Percentiles rank a stretch among this genome's conserved stretches.
These are phyloP conservation scores for Cynanchum wilfordii DNA, from an alignment of 257 asterid species.

Conservation along the genomic window DNA sequence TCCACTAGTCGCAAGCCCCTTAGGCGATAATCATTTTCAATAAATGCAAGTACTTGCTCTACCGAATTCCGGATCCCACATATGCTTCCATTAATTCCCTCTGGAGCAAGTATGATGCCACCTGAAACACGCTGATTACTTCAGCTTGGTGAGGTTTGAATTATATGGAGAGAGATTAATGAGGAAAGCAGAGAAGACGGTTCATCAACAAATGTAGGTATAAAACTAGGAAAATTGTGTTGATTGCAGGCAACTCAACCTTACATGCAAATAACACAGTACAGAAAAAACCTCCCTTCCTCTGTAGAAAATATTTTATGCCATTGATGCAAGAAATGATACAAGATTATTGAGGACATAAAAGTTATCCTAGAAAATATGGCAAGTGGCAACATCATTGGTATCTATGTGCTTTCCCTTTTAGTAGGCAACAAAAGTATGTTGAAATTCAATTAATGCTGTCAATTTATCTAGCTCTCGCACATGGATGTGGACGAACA, in stretches of 20 bases:
- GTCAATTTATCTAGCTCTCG: background rate
- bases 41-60: constrained; percentile 64
- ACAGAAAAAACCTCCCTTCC: background rate
- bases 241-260: background rate
- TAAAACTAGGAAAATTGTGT: background rate
- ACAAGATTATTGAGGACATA: background rate
- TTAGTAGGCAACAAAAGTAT: background rate
- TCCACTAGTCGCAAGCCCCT: constrained; percentile 73
- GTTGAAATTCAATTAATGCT: background rate
- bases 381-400: background rate
- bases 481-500: background rate
- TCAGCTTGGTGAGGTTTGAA: constrained; percentile 65
- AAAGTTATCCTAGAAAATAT: background rate
- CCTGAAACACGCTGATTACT: constrained; percentile 91
- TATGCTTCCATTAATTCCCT: constrained; percentile 95
- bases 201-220: background rate
- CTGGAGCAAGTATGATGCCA: constrained; percentile 95
- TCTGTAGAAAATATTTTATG: background rate
- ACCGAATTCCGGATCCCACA: constrained; percentile 73
- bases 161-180: background rate
- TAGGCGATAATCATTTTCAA: constrained; percentile 65
- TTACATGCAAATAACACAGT: background rate
- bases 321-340: background rate
- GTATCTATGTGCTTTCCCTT: background rate
- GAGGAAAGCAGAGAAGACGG: background rate